Evolutionary conservation across 768 basidiomycete species (phyloP).

Genomic region (Leucocoprinus birnbaumii): DNA sequence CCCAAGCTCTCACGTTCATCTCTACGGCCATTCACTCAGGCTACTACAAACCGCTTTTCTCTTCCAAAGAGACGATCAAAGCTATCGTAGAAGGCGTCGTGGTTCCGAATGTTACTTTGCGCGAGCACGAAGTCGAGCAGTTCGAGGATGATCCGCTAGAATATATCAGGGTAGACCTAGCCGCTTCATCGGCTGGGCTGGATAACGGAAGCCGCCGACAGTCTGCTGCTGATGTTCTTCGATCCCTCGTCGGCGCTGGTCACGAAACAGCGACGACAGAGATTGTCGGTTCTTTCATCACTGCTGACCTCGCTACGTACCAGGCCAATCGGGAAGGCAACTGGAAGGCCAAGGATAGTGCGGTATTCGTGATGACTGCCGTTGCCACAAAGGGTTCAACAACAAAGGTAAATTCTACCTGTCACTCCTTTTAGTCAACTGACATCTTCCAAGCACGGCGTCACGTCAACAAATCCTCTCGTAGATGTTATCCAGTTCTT

Average conservation of each 20-base stretch:
- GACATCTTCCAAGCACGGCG: conserved; percentile 69
- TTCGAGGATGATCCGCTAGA: conserved; percentile 98
- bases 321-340: conserved; percentile 51
- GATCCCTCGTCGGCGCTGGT: conserved; percentile 80
- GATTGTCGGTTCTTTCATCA: conserved; percentile 83
- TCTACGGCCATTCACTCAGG: conserved; percentile 90
- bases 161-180: conserved; percentile 85
- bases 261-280: conserved; percentile 85
- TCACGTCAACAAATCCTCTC: conserved; percentile 88
- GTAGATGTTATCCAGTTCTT: conserved; percentile 97
- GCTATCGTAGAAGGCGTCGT: conserved; percentile 88
- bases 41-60: conserved; percentile 78
- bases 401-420: conserved; percentile 52
- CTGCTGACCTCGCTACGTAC: conserved; percentile 69
- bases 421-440: conserved; percentile 3
- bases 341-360: conserved; percentile 94
- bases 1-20: conserved; percentile 87
- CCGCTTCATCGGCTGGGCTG: conserved; percentile 55
- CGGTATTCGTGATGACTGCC: conserved; percentile 91
- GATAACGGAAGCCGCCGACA: conserved; percentile 87
- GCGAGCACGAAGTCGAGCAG: conserved; percentile 89
- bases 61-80: conserved; percentile 75
- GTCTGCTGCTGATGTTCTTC: conserved; percentile 91
- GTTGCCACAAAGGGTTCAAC: conserved; percentile 90
- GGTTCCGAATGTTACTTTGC: conserved; percentile 86